Evolutionary conservation across 177 flowering plant species (phyloP).

Genomic region (Vitis hybrid): DNA sequence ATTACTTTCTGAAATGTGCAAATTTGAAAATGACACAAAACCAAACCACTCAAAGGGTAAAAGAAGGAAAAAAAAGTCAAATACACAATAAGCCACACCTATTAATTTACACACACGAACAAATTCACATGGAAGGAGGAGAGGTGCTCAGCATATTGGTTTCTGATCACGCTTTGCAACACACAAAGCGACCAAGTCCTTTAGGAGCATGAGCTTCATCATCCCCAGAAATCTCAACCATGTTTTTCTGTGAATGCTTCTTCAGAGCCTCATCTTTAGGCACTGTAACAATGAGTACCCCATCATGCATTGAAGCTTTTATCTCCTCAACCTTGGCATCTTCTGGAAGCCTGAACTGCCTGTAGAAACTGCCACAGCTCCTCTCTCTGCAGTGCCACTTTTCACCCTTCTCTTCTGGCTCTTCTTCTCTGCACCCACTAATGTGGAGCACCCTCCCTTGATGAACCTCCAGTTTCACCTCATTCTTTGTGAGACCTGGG

Average conservation of each 20-base stretch:
- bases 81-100: neutral
- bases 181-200: slow-evolving; percentile 33
- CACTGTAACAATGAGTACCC: slow-evolving; percentile 28
- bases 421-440: slow-evolving; percentile 17
- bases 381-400: slow-evolving; percentile 43
- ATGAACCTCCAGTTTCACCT: slow-evolving; percentile 31
- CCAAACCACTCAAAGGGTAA: neutral
- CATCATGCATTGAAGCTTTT: slow-evolving; percentile 35
- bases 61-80: neutral
- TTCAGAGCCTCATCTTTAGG: slow-evolving; percentile 21
- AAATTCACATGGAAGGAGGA: neutral
- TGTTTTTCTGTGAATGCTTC: slow-evolving; percentile 6
- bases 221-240: slow-evolving; percentile 26
- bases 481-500: slow-evolving; percentile 30
- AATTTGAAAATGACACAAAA: too few relatives aligned
- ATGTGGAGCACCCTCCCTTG: slow-evolving; percentile 23
- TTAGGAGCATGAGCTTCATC: slow-evolving; percentile 9
- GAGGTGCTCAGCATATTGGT: too few relatives aligned
- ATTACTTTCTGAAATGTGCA: too few relatives aligned
- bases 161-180: slow-evolving; percentile 30
- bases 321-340: slow-evolving; percentile 29
- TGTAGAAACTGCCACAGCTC: neutral
- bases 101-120: too few relatives aligned
- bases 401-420: neutral
- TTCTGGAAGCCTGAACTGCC: slow-evolving; percentile 36